Conservation (phyloP, 2,329 filamentous ascomycete species). For the Colletotrichum sp. region DNA sequence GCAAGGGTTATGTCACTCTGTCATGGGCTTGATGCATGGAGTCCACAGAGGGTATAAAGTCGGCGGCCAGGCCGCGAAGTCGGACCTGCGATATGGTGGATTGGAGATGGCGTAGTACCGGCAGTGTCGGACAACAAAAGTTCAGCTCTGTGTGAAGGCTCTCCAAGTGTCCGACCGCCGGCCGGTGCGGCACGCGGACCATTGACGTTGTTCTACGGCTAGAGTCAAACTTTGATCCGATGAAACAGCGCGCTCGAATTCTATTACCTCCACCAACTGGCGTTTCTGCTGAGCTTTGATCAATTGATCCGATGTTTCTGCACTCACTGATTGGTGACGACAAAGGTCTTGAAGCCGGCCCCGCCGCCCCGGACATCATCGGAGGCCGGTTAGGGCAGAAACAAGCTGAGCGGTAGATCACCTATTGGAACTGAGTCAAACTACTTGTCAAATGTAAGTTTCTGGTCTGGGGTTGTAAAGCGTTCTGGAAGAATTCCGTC, state of each 20-base stretch:
- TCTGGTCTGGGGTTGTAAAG: no score
- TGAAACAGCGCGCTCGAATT: background rate
- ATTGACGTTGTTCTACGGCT: background rate
- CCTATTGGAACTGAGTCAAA: background rate
- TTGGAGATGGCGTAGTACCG: background rate
- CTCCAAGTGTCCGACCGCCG: background rate
- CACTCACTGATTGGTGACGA: background rate
- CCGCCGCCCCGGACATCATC: background rate
- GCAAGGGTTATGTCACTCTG: background rate
- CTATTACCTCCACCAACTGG: background rate
- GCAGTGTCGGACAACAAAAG: background rate
- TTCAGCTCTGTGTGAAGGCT: background rate
- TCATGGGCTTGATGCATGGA: background rate
- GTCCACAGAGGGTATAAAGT: background rate
- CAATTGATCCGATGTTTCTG: background rate
- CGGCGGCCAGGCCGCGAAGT: background rate
- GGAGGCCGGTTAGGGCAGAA: background rate
- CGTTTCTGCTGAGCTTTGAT: background rate
- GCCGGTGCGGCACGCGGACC: background rate
- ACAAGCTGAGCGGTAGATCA: background rate
- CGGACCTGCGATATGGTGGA: background rate
- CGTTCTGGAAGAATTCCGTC: background rate
- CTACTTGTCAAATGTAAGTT: background rate
- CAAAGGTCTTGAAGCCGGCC: background rate
- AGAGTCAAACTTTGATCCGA: conserved; percentile 7